Evolutionary conservation across 2,329 filamentous ascomycete species (phyloP).

Genomic region (Blastomyces gilchristii): DNA sequence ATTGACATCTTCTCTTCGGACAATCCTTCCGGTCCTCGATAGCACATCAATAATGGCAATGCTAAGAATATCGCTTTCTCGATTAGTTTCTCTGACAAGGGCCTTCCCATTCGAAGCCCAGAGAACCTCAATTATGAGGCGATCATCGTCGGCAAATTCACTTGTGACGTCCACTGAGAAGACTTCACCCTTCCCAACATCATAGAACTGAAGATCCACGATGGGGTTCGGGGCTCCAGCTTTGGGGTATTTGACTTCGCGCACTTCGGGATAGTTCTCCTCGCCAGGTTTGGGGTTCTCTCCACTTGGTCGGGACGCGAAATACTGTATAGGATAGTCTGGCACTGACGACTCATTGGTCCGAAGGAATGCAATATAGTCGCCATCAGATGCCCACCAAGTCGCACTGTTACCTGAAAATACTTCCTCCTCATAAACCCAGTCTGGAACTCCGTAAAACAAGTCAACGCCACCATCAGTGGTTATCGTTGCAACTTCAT

Average conservation of each 20-base stretch:
- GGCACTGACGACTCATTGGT: slow-evolving; percentile 91
- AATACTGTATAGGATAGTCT: slow-evolving; percentile 89
- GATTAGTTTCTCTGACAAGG: slow-evolving; percentile 83
- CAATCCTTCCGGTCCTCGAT: slow-evolving; percentile 61
- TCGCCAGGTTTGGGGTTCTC: slow-evolving; percentile 56
- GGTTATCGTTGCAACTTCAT: slow-evolving; percentile 62
- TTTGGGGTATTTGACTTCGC: slow-evolving; percentile 94
- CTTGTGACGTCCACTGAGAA: slow-evolving; percentile 70
- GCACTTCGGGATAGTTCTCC: slow-evolving; percentile 82
- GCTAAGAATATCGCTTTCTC: slow-evolving; percentile 83
- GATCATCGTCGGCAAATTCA: slow-evolving; percentile 68
- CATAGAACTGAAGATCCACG: slow-evolving; percentile 81
- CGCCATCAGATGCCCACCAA: slow-evolving; percentile 90
- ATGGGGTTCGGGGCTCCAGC: slow-evolving; percentile 87
- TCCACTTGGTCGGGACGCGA: slow-evolving; percentile 75
- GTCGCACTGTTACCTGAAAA: slow-evolving; percentile 70
- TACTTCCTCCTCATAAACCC: slow-evolving; percentile 90
- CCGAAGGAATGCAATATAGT: slow-evolving; percentile 79
- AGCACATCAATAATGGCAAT: slow-evolving; percentile 75
- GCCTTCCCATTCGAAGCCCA: slow-evolving; percentile 77
- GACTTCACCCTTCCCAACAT: slow-evolving; percentile 62
- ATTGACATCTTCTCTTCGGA: slow-evolving; percentile 68
- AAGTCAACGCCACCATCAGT: slow-evolving; percentile 75
- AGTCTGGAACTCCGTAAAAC: slow-evolving; percentile 94
- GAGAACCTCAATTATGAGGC: slow-evolving; percentile 83